Conservation (phyloP, 2,329 filamentous ascomycete species). For the Arachnomyces sp. region DNA sequence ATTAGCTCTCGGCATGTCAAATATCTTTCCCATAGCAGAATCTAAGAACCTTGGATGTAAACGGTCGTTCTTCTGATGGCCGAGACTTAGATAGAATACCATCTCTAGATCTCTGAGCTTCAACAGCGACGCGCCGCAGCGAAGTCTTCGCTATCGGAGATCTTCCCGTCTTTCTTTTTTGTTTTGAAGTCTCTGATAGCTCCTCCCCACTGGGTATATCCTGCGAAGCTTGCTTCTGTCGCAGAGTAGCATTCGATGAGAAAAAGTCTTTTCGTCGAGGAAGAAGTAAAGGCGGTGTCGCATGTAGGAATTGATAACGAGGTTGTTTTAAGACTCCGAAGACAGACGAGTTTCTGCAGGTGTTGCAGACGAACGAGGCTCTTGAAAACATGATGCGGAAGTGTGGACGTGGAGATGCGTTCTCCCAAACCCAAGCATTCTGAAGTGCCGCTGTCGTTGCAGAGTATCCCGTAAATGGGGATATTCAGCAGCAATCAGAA, state of each 20-base stretch:
- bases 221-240: constrained; percentile 26
- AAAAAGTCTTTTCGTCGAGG: constrained; percentile 57
- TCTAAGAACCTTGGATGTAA: constrained; percentile 29
- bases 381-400: constrained; percentile 24
- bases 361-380: constrained; percentile 20
- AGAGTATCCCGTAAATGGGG: too few relatives aligned
- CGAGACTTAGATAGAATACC: constrained; percentile 43
- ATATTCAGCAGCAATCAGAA: too few relatives aligned
- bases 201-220: constrained; percentile 13
- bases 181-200: constrained; percentile 20
- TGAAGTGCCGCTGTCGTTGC: too few relatives aligned
- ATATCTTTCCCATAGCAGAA: neutral
- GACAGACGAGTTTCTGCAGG: constrained; percentile 24
- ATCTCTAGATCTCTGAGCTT: constrained; percentile 61
- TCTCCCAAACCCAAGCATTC: too few relatives aligned
- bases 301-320: constrained; percentile 28
- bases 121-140: constrained; percentile 74
- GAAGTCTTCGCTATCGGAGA: constrained; percentile 60
- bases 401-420: neutral
- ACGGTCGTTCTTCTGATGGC: constrained; percentile 27
- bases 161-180: constrained; percentile 44
- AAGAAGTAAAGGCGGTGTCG: constrained; percentile 25
- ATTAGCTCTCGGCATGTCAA: neutral
- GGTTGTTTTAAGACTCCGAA: constrained; percentile 20
- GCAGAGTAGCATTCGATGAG: constrained; percentile 55